Base-by-base conservation (phyloP, 1,139 yeast species). In the Hemisphaericaspora subhashii region DNA sequence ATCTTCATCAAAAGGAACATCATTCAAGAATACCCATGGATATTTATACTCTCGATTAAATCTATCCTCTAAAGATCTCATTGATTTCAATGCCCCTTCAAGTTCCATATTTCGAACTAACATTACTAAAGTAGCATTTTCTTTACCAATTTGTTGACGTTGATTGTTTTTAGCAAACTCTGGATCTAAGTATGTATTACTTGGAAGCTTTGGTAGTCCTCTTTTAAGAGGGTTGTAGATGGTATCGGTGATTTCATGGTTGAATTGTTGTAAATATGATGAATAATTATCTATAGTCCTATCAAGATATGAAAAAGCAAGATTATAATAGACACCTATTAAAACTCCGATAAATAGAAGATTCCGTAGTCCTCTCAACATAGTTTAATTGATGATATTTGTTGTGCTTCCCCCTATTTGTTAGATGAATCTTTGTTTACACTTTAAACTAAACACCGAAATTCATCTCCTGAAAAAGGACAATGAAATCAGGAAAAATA, bases 41-140 rank as follows among this genome's bases (percentile, higher is more conserved):
- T 74, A 74, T 36, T 57, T 57, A 45, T 71, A 75, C 33, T 72
- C 52, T 37, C 61, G 57, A 43, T 74, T 73, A 50, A 76, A 74
- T 25, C 77, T 48, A 45, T 72, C 77, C 46, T 72, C 77, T 14
- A 72, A 56, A 7, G 72, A 66, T 38, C 77, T 48, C 60, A 72
- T 72, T 10, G 75, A 66, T 36, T 55, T 55, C 20, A 72, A 48
- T 3, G 75, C 77, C 0, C 72, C 75, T 29, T 60, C 53, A 11
- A 72, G 48, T 44, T 72, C 78, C 33, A 43, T 52, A 51, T 69
- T 75, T 44, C 75, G 52, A 11, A 67, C 77, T 12, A 74, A 54
- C 76, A 71, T 70, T 11, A 72, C 74, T 35, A 70, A 41, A 0
- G 81, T 75, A 15, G 81, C 81, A 52, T 76, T 76, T 47, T 75